Evolutionary conservation across 2,329 filamentous ascomycete genomes (phyloP), one percentile per base, ranked within the genome.

Genomic region (Helminthosporium solani): DNA sequence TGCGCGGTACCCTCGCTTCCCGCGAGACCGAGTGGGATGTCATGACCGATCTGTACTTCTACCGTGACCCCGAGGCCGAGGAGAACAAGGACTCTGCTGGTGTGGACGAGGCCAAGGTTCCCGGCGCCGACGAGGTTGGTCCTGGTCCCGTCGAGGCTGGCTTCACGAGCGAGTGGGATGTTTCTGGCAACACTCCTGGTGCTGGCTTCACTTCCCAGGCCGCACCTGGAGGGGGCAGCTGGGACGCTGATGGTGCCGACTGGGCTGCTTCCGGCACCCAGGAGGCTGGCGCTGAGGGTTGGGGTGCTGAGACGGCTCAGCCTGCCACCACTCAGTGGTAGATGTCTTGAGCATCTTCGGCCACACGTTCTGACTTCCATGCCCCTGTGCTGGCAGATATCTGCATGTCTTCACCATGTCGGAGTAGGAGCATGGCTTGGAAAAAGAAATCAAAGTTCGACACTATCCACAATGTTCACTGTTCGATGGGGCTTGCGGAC

Each of bases 21-120:
- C 90, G 94, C 75, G 94, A 99, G 80, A 86, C 87, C 55, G 88
- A 95, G 75, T 99, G 94, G 94, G 94, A 99, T 74, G 87, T 95
- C 78, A 97, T 99, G 86, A 90, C 95, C 70, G 94, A 99, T 86
- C 81, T 99, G 70, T 99, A 99, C 90, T 99, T 99, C 87, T 96
- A 99, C 88, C 94, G 95, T 75, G 95, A 99, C 79, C 94, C 95
- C 68, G 94, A 99, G 80, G 90, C 91, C 64, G 94, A 99, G 85
- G 94, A 96, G 76, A 92, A 96, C 85, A 96, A 99, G 81, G 95
- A 96, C 71, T 71, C 78, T 75, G 81, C 86, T 61, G 88, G 79
- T 52, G 72, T 88, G 73, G 88, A 92, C 75, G 92, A 97, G 82
- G 70, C 78, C 66, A 96, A 97, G 87, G 79, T 86, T 56, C 80